Evolutionary conservation across 164 flowering plant species (phyloP).

Genomic region (Kingdonia uniflora): DNA sequence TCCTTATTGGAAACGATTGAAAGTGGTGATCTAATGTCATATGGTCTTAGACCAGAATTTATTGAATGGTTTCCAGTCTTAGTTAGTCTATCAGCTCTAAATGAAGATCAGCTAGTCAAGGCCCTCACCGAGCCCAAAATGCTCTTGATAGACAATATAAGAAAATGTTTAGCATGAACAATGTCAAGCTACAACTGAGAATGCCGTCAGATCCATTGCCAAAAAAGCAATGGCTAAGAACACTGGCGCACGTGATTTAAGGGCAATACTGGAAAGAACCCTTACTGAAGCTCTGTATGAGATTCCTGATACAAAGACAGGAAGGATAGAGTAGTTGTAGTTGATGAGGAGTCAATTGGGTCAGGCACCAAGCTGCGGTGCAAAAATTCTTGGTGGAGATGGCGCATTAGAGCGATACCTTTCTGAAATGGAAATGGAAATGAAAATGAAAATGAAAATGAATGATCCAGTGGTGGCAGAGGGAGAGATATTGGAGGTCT

Average conservation of each 20-base stretch:
- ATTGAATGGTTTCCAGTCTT: conserved; percentile 94
- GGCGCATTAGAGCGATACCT: conserved; percentile 72
- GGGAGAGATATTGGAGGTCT: conserved; percentile 42
- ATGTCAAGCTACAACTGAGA: conserved; percentile 89
- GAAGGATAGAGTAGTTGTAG: conserved; percentile 67
- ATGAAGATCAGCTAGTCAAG: conserved; percentile 97
- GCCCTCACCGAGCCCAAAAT: conserved; percentile 90
- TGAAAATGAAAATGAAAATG: conserved; percentile 32
- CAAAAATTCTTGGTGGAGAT: conserved; percentile 78
- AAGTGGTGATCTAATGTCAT: conserved; percentile 87
- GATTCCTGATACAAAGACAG: conserved; percentile 82
- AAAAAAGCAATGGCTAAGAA: conserved; percentile 84
- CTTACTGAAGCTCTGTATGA: conserved; percentile 98
- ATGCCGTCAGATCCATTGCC: conserved; percentile 68
- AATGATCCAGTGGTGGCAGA: conserved; percentile 28
- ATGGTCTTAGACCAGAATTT: conserved; percentile 97
- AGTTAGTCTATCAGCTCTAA: conserved; percentile 82
- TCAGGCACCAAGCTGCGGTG: conserved; percentile 58
- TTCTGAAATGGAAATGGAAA: conserved; percentile 31
- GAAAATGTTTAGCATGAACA: conserved; percentile 88
- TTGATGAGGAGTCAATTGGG: conserved; percentile 85
- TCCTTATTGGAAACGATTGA: conserved; percentile 83
- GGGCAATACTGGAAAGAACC: conserved; percentile 73
- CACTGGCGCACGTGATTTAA: conserved; percentile 96
- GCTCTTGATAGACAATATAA: conserved; percentile 97